Evolutionary conservation across 805 yeast species (phyloP), one percentile per base, ranked within the genome.

Genomic region (Ogataea neopini): DNA sequence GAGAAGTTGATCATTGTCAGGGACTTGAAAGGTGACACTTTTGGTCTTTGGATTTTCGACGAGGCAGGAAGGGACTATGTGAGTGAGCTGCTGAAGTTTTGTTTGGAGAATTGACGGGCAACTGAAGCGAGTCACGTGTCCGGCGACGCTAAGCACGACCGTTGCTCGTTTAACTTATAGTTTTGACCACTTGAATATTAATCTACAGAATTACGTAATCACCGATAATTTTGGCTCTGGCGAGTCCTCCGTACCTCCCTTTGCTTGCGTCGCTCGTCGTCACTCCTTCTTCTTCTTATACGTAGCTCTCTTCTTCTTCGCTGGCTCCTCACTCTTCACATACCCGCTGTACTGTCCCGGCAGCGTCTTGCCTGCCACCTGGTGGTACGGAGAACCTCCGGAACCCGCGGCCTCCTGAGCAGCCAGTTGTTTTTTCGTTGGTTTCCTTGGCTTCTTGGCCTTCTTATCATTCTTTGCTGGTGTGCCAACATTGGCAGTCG

Each of bases 21-120:
- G 61, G 83, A 81, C 58, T 68, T 83, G 43, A 69, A 77, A 43
- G 89, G 86, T 18, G 87, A 84, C 38, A 83, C 86, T 10, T 86
- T 76, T 62, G 95, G 95, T 1, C 68, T 87, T 40, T 87, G 94
- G 94, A 74, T 86, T 17, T 87, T 84, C 60, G 81, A 85, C 47
- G 82, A 76, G 38, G 79, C 75, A 6, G 91, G 86, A 58, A 72
- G 92, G 63, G 75, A 75, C 38, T 77, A 79, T 55, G 68, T 86
- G 35, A 78, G 70, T 56, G 79, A 81, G 45, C 46, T 65, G 18
- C 44, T 65, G 25, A 54, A 59, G 36, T 66, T 52, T 42, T 65
- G 69, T 51, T 51, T 57, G 32, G 65, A 60, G 14, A 58, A 50
- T 29, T 56, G 10, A 28, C 5, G 30, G 14, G 28, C 28, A 10